Base-by-base conservation (phyloP, 805 yeast genomes). In the Ogataea nonfermentans region DNA sequence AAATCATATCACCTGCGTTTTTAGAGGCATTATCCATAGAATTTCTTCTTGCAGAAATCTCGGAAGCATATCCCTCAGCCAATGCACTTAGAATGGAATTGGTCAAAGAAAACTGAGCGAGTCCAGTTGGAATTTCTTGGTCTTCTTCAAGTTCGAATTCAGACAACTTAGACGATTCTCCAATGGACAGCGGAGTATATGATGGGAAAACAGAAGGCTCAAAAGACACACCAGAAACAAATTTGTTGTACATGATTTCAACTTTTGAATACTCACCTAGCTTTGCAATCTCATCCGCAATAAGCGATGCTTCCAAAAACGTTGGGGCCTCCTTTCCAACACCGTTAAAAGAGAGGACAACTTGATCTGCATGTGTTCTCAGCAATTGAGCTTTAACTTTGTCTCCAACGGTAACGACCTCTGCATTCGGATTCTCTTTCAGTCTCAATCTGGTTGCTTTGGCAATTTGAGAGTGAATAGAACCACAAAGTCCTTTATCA, bases 21-120 rank as follows among this genome's bases (percentile, higher is more conserved):
- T 93, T 91, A 56, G 97, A 89, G 49, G 99, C 99, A 65, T 93
- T 93, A 73, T 91, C 99, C 99, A 91, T 91, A 56, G 99, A 98
- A 67, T 88, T 91, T 81, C 99, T 90, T 82, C 99, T 90, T 46
- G 99, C 96, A 51, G 95, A 84, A 54, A 90, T 78, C 77, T 91
- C 99, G 44, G 98, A 86, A 47, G 98, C 97, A 70, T 91, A 90
- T 70, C 97, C 98, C 67, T 93, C 96, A 51, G 97, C 91, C 77
- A 90, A 78, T 47, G 96, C 97, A 61, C 90, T 71, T 66, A 84
- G 79, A 59, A 91, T 76, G 60, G 88, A 79, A 79, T 87, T 90
- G 52, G 98, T 90, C 56, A 93, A 76, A 34, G 95, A 76, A 73
- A 85, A 88, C 72, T 90, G 95, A 52, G 95, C 66, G 32, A 71